Base-by-base conservation (phyloP, 371 early-diverging fungal genomes). In the Mortierella sp. region DNA sequence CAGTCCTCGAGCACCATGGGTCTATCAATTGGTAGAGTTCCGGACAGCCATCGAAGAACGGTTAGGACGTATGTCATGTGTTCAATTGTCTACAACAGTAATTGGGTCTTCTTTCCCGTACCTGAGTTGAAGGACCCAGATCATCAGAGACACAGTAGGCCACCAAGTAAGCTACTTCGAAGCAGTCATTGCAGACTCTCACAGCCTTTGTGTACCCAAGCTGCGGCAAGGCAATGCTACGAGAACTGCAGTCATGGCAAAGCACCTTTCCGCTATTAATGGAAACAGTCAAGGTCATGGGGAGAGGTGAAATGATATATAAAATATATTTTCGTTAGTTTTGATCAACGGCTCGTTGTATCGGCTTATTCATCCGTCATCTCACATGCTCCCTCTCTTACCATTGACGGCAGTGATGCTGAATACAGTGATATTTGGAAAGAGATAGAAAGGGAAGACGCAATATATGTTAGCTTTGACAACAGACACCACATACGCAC, bases 341-440 rank as follows among this genome's bases (percentile, higher is more conserved):
- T n/a, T n/a, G n/a, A n/a, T n/a, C n/a, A n/a, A 43, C 28, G 14
- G 11, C 50, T 28, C 45, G 12, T 21, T 19, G 53, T 21, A 53
- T 53, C 25, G 37, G 9, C 37, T 3, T 9, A 37, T 44, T 53
- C 11, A 19, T 23, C 23, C 19, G 37, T 28, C 21, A 29, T n/a
- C 21, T 26, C 43, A 23, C 7, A 29, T 29, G 52, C 7, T 46
- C 46, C 44, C 19, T 26, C 18, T 16, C 58, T 72, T 85, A 90
- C 90, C 90, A 90, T 77, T 88, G 87, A 55, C 90, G 75, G 68
- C 90, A 90, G 57, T 90, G 90, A 81, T 90, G 90, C 90, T 90
- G 64, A 29, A 25, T 60, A 37, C 5, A 37, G 37, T 37, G 37
- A 37, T 5, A 37, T 37, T 26, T 9, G 2, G 60, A 51, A 37